phyloP scores from a whole-genome alignment of 2,329 filamentous ascomycete genomes.

The Laburnicola sp. region DNA sequence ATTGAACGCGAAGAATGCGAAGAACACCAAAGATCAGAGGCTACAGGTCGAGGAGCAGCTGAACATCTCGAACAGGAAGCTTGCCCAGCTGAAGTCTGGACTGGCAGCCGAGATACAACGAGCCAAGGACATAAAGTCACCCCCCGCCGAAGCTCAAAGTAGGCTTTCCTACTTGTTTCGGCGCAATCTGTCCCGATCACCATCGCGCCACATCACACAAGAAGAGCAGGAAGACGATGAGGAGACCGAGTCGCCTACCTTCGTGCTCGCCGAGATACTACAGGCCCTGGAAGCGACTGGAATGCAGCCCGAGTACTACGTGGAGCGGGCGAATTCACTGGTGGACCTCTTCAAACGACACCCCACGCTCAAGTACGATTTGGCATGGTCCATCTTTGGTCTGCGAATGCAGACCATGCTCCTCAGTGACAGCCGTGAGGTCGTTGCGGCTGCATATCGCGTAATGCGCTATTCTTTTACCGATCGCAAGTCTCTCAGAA shows the following conservation, averaged over 20 bases:
- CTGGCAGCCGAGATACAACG: constrained; percentile 64
- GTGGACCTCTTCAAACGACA: constrained; percentile 97
- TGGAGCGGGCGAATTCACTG: constrained; percentile 85
- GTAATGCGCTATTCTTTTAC: constrained; percentile 94
- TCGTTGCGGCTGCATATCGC: constrained; percentile 90
- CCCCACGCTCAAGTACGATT: constrained; percentile 91
- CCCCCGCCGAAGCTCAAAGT: constrained; percentile 52
- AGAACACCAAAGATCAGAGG: constrained; percentile 77
- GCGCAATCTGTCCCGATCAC: constrained; percentile 58
- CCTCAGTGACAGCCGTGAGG: constrained; percentile 91
- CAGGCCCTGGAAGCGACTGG: constrained; percentile 86
- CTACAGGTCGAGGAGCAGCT: constrained; percentile 74
- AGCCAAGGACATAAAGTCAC: constrained; percentile 56
- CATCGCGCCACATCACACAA: constrained; percentile 51
- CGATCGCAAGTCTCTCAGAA: constrained; percentile 84
- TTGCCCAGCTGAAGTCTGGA: constrained; percentile 61
- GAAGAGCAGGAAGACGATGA: constrained; percentile 70
- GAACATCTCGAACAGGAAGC: constrained; percentile 78
- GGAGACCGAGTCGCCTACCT: constrained; percentile 82
- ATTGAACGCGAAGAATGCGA: constrained; percentile 89
- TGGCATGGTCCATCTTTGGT: constrained; percentile 95
- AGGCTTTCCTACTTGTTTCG: constrained; percentile 63
- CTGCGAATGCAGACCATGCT: constrained; percentile 94
- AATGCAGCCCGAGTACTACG: constrained; percentile 92
- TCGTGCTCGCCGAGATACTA: constrained; percentile 84